Evolutionary conservation across 306 rosid species (phyloP).

Genomic region (Gleditsia sinensis): DNA sequence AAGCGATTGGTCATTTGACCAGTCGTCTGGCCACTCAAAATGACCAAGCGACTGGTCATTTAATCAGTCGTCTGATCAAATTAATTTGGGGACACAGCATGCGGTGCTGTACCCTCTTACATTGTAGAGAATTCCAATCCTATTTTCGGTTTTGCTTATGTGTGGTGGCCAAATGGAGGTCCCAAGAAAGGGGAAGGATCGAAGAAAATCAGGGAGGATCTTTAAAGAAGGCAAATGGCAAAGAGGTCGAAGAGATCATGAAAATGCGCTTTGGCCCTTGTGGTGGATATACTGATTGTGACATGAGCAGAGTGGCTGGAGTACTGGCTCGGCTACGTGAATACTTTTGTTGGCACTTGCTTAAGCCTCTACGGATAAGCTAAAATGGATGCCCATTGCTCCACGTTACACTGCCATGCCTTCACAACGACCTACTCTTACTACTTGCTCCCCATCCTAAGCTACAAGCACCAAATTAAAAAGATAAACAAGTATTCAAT

Average conservation of each 20-base stretch:
- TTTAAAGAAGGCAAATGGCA: constrained; percentile 38
- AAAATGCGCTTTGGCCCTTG: constrained; percentile 38
- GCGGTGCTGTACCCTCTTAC: no score
- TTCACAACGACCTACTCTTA: no score
- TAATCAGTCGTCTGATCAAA: no score
- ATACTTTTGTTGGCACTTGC: constrained; percentile 28
- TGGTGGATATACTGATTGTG: constrained; percentile 25
- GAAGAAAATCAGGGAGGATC: constrained; percentile 27
- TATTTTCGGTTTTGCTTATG: constrained; percentile 18
- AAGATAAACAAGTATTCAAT: no score
- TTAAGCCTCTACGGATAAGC: background rate
- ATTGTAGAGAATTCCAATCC: no score
- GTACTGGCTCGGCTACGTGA: constrained; percentile 26
- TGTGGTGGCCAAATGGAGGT: constrained; percentile 28
- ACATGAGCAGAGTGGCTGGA: constrained; percentile 29
- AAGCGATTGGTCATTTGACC: no score
- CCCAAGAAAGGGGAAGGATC: constrained; percentile 16
- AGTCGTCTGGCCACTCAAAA: no score
- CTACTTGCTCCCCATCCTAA: no score
- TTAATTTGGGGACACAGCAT: no score
- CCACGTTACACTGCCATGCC: constrained; percentile 23
- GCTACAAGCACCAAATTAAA: no score
- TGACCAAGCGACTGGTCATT: no score
- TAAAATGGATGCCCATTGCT: constrained; percentile 20
- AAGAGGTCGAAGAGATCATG: constrained; percentile 21